A percentile compares a stretch with the other conserved stretches of the same genome.
These are phyloP conservation scores for Hortiboletus rubellus DNA, from an alignment of 1,284 basidiomycete species.

Conservation along the genomic window DNA sequence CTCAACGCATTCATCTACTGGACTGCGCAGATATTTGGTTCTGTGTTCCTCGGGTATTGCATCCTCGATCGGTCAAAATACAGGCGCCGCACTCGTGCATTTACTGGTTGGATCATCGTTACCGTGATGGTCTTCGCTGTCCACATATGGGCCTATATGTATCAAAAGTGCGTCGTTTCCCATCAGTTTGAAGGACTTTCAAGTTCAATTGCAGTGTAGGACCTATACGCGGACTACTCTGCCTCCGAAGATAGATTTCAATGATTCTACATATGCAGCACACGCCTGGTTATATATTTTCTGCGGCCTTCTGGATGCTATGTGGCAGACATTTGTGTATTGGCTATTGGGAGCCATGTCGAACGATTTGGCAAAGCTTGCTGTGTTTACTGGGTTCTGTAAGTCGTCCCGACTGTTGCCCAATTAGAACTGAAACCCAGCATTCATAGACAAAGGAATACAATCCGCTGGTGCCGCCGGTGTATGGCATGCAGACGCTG, in stretches of 20 bases:
- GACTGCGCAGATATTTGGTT: conserved; percentile 42
- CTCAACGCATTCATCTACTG: conserved; percentile 43
- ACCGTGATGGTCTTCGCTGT: conserved; percentile 50
- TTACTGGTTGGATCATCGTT: conserved; percentile 49
- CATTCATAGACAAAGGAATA: conserved; percentile 26
- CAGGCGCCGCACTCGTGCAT: conserved; percentile 51
- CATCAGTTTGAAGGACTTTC: neutral
- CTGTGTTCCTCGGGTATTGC: conserved; percentile 37
- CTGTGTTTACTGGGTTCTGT: conserved; percentile 36
- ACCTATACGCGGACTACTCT: conserved; percentile 50
- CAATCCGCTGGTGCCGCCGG: conserved; percentile 37
- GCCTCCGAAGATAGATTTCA: conserved; percentile 46
- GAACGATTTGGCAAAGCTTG: conserved; percentile 34
- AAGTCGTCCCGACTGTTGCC: conserved; percentile 1
- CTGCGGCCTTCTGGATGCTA: conserved; percentile 47
- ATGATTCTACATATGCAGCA: conserved; percentile 40
- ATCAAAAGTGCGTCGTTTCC: conserved; percentile 44
- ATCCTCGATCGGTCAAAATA: conserved; percentile 33
- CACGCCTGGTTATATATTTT: conserved; percentile 49
- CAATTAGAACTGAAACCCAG: neutral
- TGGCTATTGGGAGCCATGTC: conserved; percentile 45
- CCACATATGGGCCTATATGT: conserved; percentile 54
- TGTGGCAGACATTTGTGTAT: conserved; percentile 63
- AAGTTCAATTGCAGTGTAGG: conserved; percentile 29
- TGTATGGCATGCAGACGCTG: conserved; percentile 31